Conservation (phyloP, 768 basidiomycete species). For the Chlorophyllum brunneum region DNA sequence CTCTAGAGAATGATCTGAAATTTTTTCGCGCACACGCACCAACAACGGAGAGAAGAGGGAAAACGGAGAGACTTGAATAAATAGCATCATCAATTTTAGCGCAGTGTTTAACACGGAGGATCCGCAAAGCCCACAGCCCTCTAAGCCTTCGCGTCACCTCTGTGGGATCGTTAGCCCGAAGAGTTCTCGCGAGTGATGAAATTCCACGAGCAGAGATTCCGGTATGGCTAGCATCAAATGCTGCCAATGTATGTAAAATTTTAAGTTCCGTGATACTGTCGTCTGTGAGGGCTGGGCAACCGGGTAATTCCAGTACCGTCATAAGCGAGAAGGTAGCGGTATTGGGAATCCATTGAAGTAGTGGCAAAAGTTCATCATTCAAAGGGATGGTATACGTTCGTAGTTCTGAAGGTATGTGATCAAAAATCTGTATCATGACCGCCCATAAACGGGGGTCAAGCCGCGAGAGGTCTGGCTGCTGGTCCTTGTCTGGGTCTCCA, state of each 20-base stretch:
- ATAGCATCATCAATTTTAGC: constrained; percentile 40
- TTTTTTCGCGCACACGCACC: constrained; percentile 38
- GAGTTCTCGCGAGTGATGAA: constrained; percentile 44
- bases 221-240: constrained; percentile 62
- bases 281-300: constrained; percentile 56
- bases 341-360: constrained; percentile 53
- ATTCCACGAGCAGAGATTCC: constrained; percentile 49
- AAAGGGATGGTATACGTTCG: constrained; percentile 45
- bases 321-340: constrained; percentile 59
- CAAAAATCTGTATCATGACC: constrained; percentile 55
- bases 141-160: constrained; percentile 15
- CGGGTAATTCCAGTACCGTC: constrained; percentile 57
- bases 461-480: constrained; percentile 28
- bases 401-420: constrained; percentile 43
- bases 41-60: constrained; percentile 58
- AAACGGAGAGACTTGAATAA: constrained; percentile 36
- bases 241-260: constrained; percentile 49
- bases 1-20: not conserved
- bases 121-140: constrained; percentile 57
- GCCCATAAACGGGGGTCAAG: constrained; percentile 64
- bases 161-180: constrained; percentile 31
- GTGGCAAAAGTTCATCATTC: constrained; percentile 46
- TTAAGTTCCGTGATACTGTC: constrained; percentile 47
- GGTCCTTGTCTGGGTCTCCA: constrained; percentile 16
- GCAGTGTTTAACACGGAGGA: constrained; percentile 57